Conservation (phyloP, 805 yeast species). For the Zygoascus tannicola region DNA sequence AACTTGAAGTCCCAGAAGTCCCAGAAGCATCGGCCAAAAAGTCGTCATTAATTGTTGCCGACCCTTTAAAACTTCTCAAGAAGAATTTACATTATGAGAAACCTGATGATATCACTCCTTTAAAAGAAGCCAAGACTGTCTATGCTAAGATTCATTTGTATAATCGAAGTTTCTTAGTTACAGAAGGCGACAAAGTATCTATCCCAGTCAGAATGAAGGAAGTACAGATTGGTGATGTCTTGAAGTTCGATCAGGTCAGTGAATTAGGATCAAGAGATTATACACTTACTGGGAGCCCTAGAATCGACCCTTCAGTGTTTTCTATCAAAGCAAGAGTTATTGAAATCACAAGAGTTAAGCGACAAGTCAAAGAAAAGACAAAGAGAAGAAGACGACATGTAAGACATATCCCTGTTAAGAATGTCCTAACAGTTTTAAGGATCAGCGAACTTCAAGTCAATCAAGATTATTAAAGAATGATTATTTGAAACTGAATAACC, state of each 20-base stretch:
- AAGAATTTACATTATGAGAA: constrained; percentile 18
- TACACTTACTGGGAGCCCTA: constrained; percentile 49
- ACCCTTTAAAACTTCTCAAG: constrained; percentile 7
- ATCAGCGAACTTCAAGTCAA: constrained; percentile 57
- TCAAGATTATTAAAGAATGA: background rate
- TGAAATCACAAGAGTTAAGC: constrained; percentile 67
- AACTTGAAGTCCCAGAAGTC: background rate
- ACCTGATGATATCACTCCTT: constrained; percentile 42
- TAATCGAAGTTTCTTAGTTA: constrained; percentile 77
- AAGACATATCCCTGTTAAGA: constrained; percentile 56
- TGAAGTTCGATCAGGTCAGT: constrained; percentile 63
- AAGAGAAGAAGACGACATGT: constrained; percentile 74
- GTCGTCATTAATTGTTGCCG: background rate
- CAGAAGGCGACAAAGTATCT: constrained; percentile 78
- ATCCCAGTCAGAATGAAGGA: constrained; percentile 71
- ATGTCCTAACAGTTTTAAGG: constrained; percentile 66
- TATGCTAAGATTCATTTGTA: constrained; percentile 80
- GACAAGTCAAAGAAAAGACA: constrained; percentile 54
- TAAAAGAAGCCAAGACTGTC: constrained; percentile 53
- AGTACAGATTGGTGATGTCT: constrained; percentile 75
- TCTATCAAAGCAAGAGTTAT: constrained; percentile 61
- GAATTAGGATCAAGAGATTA: constrained; percentile 80
- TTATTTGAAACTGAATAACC: too few relatives aligned
- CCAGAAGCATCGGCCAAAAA: background rate
- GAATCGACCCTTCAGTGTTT: constrained; percentile 43